These are phyloP conservation scores for Colletotrichum lindemuthianum DNA, from an alignment of 2,329 filamentous ascomycete species.

Conservation along the genomic window DNA sequence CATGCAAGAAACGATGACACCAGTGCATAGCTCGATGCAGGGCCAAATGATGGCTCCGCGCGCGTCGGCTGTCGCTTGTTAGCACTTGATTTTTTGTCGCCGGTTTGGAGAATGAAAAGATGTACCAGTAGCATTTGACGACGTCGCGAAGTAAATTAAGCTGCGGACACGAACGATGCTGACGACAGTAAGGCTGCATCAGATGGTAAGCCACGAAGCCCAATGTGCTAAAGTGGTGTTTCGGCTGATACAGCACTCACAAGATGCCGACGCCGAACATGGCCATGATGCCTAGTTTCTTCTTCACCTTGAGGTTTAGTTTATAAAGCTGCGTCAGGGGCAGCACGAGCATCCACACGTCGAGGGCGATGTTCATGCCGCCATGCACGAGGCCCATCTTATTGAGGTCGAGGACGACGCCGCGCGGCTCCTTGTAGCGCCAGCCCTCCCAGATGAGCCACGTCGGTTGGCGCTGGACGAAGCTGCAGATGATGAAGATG, in stretches of 20 bases:
- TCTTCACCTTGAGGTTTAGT: conserved; percentile 46
- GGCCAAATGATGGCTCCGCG: conserved; percentile 17
- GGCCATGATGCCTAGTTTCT: conserved; percentile 48
- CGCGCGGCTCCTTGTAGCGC: conserved; percentile 40
- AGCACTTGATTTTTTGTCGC: conserved; percentile 46
- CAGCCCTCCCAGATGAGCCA: conserved; percentile 53
- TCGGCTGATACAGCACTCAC: neutral
- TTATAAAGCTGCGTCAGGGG: conserved; percentile 49
- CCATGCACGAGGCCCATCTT: conserved; percentile 52
- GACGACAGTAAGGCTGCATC: conserved; percentile 43
- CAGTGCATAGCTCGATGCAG: conserved; percentile 12
- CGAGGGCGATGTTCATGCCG: conserved; percentile 54
- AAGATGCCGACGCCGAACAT: conserved; percentile 48
- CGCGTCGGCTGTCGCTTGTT: neutral
- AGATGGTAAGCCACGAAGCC: neutral
- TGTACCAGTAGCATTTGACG: conserved; percentile 13
- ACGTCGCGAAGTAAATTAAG: conserved; percentile 55
- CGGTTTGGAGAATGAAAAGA: conserved; percentile 45
- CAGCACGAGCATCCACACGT: conserved; percentile 53
- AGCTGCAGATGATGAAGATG: conserved; percentile 47
- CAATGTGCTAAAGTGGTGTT: too few species aligned
- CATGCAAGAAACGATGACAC: conserved; percentile 17
- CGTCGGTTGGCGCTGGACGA: conserved; percentile 55
- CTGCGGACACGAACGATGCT: conserved; percentile 42
- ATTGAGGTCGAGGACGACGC: conserved; percentile 46